Conservation (phyloP, 768 basidiomycete genomes). For the Fomitopsis pulvina region DNA sequence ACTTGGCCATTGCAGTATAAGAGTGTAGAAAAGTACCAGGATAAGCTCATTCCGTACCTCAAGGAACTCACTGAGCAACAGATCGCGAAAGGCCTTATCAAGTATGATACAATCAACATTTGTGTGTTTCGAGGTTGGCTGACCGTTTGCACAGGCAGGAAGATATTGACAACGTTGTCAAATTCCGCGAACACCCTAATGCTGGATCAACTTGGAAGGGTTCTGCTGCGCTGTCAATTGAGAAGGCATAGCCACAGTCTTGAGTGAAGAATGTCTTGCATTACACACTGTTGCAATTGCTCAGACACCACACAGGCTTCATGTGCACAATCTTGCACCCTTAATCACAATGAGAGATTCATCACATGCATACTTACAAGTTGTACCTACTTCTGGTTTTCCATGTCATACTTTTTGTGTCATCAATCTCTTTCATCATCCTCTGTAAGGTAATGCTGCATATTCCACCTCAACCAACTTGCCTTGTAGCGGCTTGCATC, state of each 20-base stretch:
- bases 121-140: background rate
- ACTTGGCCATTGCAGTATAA: too few relatives aligned
- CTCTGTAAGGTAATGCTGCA: background rate
- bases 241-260: too few relatives aligned
- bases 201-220: background rate
- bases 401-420: too few relatives aligned
- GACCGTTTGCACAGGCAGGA: background rate
- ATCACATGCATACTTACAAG: too few relatives aligned
- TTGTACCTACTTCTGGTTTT: too few relatives aligned
- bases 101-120: constrained; percentile 5
- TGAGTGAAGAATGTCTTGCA: too few relatives aligned
- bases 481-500: constrained; percentile 1
- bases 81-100: constrained; percentile 26
- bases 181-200: background rate
- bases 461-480: constrained; percentile 15
- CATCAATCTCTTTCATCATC: background rate
- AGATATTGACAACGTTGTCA: background rate
- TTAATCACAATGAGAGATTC: too few relatives aligned
- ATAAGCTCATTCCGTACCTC: constrained; percentile 25
- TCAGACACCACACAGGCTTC: too few relatives aligned
- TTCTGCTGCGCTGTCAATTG: background rate
- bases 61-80: constrained; percentile 24
- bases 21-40: constrained; percentile 20
- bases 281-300: too few relatives aligned
- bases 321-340: too few relatives aligned